phyloP scores from a whole-genome alignment of 306 rosid species.

The Crotalaria pallida region DNA sequence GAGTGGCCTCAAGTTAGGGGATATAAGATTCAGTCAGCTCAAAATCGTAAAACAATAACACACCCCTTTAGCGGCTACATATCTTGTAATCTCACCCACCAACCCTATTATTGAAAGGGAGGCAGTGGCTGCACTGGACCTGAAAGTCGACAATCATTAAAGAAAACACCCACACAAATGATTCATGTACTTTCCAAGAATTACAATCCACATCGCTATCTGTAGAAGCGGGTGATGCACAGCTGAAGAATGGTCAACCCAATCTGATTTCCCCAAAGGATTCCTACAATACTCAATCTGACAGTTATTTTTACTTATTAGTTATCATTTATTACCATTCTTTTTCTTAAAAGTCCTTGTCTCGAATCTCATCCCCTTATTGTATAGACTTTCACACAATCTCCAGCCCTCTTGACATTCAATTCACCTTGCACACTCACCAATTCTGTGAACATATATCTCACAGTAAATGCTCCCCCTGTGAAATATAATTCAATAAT shows the following conservation, averaged over 20 bases:
- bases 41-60: neutral
- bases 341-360: neutral
- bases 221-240: neutral
- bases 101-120: neutral
- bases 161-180: neutral
- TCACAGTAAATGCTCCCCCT: neutral
- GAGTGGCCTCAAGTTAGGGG: neutral
- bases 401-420: neutral
- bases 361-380: neutral
- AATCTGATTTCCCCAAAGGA: neutral
- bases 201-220: neutral
- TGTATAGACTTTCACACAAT: neutral
- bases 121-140: neutral
- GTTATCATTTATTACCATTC: neutral
- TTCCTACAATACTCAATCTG: neutral
- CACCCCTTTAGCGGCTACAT: neutral
- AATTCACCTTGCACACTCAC: neutral
- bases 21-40: neutral
- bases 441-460: neutral
- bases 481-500: neutral
- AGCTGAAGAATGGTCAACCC: neutral
- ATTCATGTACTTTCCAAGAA: neutral
- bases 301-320: neutral
- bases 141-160: no score
- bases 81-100: neutral